phyloP scores from a whole-genome alignment of 192 early-diverging fungal species.

The Coemansia guatemalensis region DNA sequence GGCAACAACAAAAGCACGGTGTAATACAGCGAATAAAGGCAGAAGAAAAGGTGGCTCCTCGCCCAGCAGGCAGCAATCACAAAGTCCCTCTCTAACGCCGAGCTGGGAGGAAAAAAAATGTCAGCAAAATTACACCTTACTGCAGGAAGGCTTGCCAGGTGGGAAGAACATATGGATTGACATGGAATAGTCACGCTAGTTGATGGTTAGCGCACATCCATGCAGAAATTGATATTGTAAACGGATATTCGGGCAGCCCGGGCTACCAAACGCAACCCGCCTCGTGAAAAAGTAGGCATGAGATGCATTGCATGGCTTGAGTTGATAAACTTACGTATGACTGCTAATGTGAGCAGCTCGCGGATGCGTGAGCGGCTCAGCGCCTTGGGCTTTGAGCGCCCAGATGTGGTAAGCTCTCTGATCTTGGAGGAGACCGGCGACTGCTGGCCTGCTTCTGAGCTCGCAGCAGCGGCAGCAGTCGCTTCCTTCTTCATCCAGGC shows the following conservation, averaged over 20 bases:
- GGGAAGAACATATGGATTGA: slow-evolving; percentile 3
- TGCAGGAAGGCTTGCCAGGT: slow-evolving; percentile 7
- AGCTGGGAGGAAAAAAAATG: not conserved
- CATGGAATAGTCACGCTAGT: not conserved
- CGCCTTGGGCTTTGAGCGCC: slow-evolving; percentile 35
- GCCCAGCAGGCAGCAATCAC: not conserved
- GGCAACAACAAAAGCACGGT: slow-evolving; percentile 15
- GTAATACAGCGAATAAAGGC: not conserved
- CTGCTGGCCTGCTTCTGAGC: slow-evolving; percentile 8
- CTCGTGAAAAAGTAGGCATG: not conserved
- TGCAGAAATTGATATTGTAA: not conserved
- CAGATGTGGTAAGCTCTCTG: slow-evolving; percentile 32
- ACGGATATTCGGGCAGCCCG: not conserved
- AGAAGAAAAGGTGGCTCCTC: not conserved
- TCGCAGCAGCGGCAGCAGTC: slow-evolving; percentile 12
- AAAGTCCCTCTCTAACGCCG: not conserved
- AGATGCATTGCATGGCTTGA: not conserved
- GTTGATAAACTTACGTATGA: slow-evolving; percentile 47
- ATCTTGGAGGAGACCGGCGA: slow-evolving; percentile 43
- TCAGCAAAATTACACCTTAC: slow-evolving; percentile 18
- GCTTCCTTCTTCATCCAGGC: slow-evolving; percentile 44
- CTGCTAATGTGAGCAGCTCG: slow-evolving; percentile 44
- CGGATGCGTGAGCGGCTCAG: slow-evolving; percentile 46
- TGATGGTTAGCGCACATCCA: slow-evolving; percentile 12
- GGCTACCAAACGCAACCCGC: not conserved